Evolutionary conservation across 257 asterid species (phyloP).

Genomic region (Petunia secreta): DNA sequence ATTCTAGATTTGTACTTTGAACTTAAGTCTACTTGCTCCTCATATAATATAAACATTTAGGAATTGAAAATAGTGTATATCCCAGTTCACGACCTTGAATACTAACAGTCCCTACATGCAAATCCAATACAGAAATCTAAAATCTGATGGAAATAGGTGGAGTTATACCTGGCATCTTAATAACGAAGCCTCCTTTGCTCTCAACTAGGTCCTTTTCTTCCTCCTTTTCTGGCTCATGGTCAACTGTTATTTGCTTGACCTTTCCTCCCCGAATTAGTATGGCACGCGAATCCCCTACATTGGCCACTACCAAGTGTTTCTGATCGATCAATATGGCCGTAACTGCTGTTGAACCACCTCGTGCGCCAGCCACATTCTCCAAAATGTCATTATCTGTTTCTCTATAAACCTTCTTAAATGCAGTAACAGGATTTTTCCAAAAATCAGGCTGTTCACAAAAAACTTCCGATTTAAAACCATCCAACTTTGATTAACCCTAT

Average conservation of each 20-base stretch:
- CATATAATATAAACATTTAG: background rate
- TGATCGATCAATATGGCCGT: slow-evolving; percentile 46
- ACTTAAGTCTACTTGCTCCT: background rate
- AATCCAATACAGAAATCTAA: background rate
- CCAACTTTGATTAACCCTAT: background rate
- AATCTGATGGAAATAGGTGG: background rate
- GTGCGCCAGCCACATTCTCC: slow-evolving; percentile 42
- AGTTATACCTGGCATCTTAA: slow-evolving; percentile 37
- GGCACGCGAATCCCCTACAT: slow-evolving; percentile 60
- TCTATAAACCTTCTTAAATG: slow-evolving; percentile 44
- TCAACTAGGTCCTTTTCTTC: slow-evolving; percentile 46
- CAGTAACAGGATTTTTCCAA: slow-evolving; percentile 41
- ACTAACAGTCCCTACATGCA: background rate
- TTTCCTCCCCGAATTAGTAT: slow-evolving; percentile 43
- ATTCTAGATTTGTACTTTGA: background rate
- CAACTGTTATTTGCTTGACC: slow-evolving; percentile 40
- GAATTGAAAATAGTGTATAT: background rate
- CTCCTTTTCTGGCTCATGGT: slow-evolving; percentile 50
- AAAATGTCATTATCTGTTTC: slow-evolving; percentile 41
- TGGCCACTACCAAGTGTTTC: slow-evolving; percentile 47
- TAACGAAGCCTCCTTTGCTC: slow-evolving; percentile 56
- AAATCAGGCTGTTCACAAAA: slow-evolving; percentile 42
- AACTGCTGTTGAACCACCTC: slow-evolving; percentile 60
- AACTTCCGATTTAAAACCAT: background rate
- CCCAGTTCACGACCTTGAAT: background rate